Conservation (phyloP, 1,284 basidiomycete species). For the Anthracocystis panici-leucophaei region DNA sequence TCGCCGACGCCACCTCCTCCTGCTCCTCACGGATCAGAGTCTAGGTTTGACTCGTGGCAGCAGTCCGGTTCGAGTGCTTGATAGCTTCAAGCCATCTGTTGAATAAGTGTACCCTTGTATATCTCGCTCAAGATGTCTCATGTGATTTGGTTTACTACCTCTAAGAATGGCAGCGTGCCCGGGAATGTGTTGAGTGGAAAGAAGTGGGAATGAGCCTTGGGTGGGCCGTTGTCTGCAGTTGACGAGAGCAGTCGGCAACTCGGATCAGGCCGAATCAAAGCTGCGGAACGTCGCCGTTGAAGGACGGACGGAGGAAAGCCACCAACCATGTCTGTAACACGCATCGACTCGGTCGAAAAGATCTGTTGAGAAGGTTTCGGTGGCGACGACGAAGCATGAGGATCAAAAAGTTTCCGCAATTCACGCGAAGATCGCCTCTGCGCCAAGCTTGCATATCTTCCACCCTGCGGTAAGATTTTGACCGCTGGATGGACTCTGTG, state of each 20-base stretch:
- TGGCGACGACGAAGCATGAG: not conserved
- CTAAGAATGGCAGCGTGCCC: too few species aligned
- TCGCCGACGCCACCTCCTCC: conserved; percentile 17
- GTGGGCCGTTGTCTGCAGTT: not conserved
- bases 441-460: too few species aligned
- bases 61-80: conserved; percentile 3
- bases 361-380: not conserved
- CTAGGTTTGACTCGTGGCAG: conserved; percentile 21
- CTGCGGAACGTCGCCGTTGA: conserved; percentile 5
- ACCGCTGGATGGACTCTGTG: not conserved
- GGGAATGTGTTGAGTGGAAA: not conserved
- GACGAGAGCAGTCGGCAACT: not conserved
- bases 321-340: not conserved
- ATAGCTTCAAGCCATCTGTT: not conserved
- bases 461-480: not conserved
- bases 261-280: not conserved
- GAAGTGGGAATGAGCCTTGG: not conserved
- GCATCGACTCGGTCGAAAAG: not conserved
- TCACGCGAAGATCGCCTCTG: not conserved
- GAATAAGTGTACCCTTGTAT: not conserved
- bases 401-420: not conserved
- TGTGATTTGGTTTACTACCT: not conserved
- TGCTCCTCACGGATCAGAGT: conserved; percentile 9
- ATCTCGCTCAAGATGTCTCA: not conserved
- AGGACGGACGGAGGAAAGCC: not conserved